Conservation (phyloP, 1,284 basidiomycete species). For the Puccinia brachypodii region DNA sequence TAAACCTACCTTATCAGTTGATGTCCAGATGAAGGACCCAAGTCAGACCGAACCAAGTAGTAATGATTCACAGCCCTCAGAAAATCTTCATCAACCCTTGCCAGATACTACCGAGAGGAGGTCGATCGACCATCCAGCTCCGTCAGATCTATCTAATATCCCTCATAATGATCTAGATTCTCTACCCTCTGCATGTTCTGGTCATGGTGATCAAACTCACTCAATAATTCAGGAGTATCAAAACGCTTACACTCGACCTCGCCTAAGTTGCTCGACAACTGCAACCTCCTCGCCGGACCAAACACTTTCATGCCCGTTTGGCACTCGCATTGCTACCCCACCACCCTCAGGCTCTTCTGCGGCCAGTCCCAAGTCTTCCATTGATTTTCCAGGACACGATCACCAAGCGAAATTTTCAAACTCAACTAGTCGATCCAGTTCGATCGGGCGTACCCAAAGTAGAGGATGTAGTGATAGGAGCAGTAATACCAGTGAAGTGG, state of each 20-base stretch:
- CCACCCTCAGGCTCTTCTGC: conserved; percentile 23
- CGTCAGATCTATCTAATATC: background rate
- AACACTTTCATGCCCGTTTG: conserved; percentile 1
- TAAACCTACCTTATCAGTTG: conserved; percentile 2
- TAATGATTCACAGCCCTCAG: background rate
- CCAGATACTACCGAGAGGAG: background rate
- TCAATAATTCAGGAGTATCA: background rate
- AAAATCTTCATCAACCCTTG: background rate
- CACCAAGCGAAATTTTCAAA: conserved; percentile 16
- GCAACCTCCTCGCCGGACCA: conserved; percentile 33
- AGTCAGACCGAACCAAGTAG: background rate
- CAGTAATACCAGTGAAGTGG: conserved; percentile 17
- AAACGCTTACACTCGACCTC: background rate
- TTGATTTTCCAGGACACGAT: background rate
- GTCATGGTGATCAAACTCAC: background rate
- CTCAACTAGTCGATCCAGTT: conserved; percentile 31
- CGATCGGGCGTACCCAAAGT: conserved; percentile 20
- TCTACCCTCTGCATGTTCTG: background rate
- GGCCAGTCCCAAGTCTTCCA: conserved; percentile 19
- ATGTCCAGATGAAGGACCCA: conserved; percentile 33
- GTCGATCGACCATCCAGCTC: background rate
- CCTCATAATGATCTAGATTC: background rate
- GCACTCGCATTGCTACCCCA: conserved; percentile 9
- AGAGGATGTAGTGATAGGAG: conserved; percentile 18
- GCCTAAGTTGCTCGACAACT: conserved; percentile 14